These are phyloP conservation scores for Blepharisma stoltei DNA, from an alignment of 73 alveolate species.

Conservation along the genomic window DNA sequence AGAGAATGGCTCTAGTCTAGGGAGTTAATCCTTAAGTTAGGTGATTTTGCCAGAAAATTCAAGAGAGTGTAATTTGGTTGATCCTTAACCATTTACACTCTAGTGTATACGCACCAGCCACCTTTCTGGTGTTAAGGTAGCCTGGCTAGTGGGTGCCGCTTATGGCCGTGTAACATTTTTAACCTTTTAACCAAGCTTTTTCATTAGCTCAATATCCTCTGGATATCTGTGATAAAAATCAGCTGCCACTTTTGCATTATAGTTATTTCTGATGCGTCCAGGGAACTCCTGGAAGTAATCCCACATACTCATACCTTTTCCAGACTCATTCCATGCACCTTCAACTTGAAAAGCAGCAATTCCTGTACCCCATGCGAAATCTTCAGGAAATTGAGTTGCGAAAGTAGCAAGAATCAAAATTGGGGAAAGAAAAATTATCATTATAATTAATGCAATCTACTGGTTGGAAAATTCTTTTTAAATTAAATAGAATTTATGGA, in stretches of 20 bases:
- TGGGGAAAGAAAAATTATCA: neutral
- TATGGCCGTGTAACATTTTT: no score
- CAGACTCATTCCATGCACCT: constrained; percentile 39
- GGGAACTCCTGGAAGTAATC: constrained; percentile 50
- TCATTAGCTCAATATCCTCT: constrained; percentile 53
- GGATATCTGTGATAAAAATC: constrained; percentile 62
- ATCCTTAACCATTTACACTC: no score
- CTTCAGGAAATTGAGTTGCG: constrained; percentile 25
- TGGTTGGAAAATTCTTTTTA: no score
- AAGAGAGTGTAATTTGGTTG: no score
- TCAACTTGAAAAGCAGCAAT: constrained; percentile 71
- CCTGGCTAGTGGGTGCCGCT: no score
- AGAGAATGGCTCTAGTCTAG: no score
- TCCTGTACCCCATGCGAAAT: constrained; percentile 63
- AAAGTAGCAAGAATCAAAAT: neutral
- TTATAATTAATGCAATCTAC: no score
- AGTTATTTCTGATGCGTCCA: constrained; percentile 48
- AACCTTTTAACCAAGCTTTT: constrained; percentile 42
- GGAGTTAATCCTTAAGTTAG: no score
- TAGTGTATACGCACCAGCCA: no score
- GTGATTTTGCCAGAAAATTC: no score
- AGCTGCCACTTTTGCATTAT: constrained; percentile 57
- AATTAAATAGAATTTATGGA: no score
- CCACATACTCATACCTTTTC: constrained; percentile 43
- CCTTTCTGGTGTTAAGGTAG: no score